These are phyloP conservation scores for Globisporangium cystogenes DNA, from an alignment of 352 stramenopile genomes.

Conservation along the genomic window DNA sequence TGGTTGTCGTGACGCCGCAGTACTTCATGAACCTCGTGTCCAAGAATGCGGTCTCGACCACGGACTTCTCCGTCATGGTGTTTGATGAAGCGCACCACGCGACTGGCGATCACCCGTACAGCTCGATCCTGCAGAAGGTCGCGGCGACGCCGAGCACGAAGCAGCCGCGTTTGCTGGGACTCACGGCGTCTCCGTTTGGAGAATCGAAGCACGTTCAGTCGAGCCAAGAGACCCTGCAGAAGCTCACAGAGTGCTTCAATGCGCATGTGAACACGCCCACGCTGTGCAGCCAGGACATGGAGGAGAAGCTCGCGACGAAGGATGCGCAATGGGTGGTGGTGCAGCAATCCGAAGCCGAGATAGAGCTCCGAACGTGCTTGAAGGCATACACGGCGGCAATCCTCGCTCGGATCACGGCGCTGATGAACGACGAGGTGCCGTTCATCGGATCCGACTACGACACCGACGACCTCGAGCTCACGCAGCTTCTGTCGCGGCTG, in stretches of 20 bases:
- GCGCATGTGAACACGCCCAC: constrained; percentile 59
- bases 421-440: constrained; percentile 28
- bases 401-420: constrained; percentile 18
- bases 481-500: constrained; percentile 43
- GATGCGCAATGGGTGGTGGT: constrained; percentile 56
- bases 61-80: constrained; percentile 64
- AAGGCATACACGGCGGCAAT: constrained; percentile 44
- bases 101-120: constrained; percentile 57
- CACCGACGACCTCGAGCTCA: constrained; percentile 41
- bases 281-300: constrained; percentile 35
- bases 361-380: constrained; percentile 29
- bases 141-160: constrained; percentile 13
- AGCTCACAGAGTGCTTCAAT: constrained; percentile 40
- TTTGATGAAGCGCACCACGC: constrained; percentile 83
- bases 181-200: constrained; percentile 74
- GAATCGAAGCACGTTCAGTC: constrained; percentile 32
- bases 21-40: constrained; percentile 66
- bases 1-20: constrained; percentile 57
- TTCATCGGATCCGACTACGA: constrained; percentile 43
- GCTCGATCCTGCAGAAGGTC: constrained; percentile 42
- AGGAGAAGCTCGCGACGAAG: constrained; percentile 46
- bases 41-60: constrained; percentile 24
- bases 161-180: constrained; percentile 47
- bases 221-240: constrained; percentile 28
- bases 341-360: constrained; percentile 25